These are phyloP conservation scores for Arthrobotrys conoides DNA, from an alignment of 2,329 filamentous ascomycete species.

Conservation along the genomic window DNA sequence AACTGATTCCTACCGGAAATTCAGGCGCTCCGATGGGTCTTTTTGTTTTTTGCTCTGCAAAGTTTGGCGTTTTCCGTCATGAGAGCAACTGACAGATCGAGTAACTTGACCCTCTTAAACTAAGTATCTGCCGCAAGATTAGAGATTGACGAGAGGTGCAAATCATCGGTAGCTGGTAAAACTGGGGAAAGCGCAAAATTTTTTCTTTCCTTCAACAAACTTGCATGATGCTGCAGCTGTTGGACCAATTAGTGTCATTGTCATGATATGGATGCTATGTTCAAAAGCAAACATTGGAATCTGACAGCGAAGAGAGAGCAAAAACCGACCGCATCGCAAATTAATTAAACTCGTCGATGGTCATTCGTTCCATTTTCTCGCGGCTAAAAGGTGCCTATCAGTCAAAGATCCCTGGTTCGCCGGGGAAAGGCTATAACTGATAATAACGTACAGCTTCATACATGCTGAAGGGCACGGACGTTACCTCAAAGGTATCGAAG, in stretches of 20 bases:
- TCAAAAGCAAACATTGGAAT: conserved; percentile 35
- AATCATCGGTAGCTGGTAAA: conserved; percentile 56
- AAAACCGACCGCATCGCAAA: conserved; percentile 40
- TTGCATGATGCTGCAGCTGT: conserved; percentile 42
- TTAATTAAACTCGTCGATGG: conserved; percentile 26
- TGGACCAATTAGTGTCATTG: conserved; percentile 26
- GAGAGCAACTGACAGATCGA: conserved; percentile 48
- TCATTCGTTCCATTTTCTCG: conserved; percentile 55
- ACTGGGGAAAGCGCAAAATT: conserved; percentile 56
- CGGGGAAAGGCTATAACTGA: conserved; percentile 27
- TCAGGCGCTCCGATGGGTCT: conserved; percentile 33
- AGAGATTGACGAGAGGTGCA: conserved; percentile 50
- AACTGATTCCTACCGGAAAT: conserved; percentile 36
- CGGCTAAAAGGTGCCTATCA: conserved; percentile 53
- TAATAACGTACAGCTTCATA: conserved; percentile 11
- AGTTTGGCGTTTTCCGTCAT: conserved; percentile 12
- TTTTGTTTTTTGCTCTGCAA: neutral
- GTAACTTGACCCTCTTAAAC: conserved; percentile 49
- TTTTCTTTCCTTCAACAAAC: conserved; percentile 37
- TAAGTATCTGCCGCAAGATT: conserved; percentile 52
- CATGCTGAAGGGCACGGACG: conserved; percentile 11
- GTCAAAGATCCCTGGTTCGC: conserved; percentile 26
- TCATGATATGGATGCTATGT: conserved; percentile 16
- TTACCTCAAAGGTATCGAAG: conserved; percentile 14
- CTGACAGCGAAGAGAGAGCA: conserved; percentile 16